These are phyloP conservation scores for Dryas drummondii DNA, from an alignment of 306 rosid genomes.

Conservation along the genomic window DNA sequence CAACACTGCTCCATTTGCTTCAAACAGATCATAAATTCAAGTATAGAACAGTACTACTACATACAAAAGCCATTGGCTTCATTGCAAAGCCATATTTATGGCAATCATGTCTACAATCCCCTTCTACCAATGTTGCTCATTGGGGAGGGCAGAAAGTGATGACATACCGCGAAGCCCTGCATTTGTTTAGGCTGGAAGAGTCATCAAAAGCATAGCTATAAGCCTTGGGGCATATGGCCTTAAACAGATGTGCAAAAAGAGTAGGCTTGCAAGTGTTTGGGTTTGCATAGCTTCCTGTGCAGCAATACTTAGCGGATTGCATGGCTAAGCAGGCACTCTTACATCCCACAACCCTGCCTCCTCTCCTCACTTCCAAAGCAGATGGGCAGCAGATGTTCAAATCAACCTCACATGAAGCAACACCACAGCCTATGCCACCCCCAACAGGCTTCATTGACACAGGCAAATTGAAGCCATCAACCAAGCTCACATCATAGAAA, in stretches of 20 bases:
- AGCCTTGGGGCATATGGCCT: slow-evolving; percentile 98
- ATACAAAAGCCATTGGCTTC: background rate
- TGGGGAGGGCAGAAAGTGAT: slow-evolving; percentile 88
- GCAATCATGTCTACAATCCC: background rate
- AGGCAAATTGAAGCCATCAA: slow-evolving; percentile 92
- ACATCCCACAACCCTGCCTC: slow-evolving; percentile 80
- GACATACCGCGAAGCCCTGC: slow-evolving; percentile 82
- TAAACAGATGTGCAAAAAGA: slow-evolving; percentile 75
- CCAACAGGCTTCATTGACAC: slow-evolving; percentile 92
- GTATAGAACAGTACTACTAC: background rate
- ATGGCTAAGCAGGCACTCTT: slow-evolving; percentile 97
- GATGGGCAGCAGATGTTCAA: slow-evolving; percentile 91
- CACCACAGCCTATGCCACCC: slow-evolving; percentile 87
- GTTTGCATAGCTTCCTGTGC: slow-evolving; percentile 78
- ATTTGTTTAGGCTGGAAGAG: slow-evolving; percentile 75
- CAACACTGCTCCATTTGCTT: background rate
- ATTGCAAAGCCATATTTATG: background rate
- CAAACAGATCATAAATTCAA: slow-evolving; percentile 5
- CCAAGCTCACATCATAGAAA: slow-evolving; percentile 88
- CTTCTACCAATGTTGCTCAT: background rate
- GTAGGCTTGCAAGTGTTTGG: slow-evolving; percentile 88
- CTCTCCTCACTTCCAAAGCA: slow-evolving; percentile 71
- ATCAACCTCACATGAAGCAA: slow-evolving; percentile 89
- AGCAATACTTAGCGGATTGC: slow-evolving; percentile 92
- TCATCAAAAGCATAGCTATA: slow-evolving; percentile 96